phyloP scores from a whole-genome alignment of 306 rosid species.

The Morella rubra region DNA sequence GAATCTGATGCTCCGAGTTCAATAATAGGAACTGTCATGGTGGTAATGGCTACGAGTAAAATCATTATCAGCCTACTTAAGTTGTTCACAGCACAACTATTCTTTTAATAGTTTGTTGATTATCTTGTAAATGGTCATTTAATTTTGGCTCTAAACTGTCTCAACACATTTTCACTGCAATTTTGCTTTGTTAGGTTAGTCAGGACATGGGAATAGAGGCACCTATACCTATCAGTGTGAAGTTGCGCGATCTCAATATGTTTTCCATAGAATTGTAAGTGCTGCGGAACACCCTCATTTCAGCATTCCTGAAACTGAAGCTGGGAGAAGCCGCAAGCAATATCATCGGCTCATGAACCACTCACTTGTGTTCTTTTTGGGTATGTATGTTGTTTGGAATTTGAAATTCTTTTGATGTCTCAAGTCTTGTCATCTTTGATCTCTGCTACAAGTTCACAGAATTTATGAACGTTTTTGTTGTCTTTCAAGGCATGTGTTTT shows the following conservation, averaged over 20 bases:
- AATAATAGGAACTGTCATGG: not conserved
- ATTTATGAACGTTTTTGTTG: too few relatives aligned
- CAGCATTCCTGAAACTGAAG: constrained; percentile 99
- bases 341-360: constrained; percentile 71
- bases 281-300: constrained; percentile 97
- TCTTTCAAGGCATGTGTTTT: too few relatives aligned
- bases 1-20: not conserved
- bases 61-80: not conserved
- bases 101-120: too few relatives aligned
- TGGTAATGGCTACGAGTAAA: not conserved
- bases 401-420: too few relatives aligned
- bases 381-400: constrained; percentile 32
- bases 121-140: not conserved
- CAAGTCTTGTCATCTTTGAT: too few relatives aligned
- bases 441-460: too few relatives aligned
- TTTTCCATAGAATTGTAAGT: constrained; percentile 65
- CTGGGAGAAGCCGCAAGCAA: constrained; percentile 94
- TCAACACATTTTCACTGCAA: constrained; percentile 12
- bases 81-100: not conserved
- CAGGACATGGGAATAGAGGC: constrained; percentile 99
- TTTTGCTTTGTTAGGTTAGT: constrained; percentile 63
- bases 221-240: constrained; percentile 84
- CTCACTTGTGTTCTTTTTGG: constrained; percentile 83
- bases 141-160: constrained; percentile 5
- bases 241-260: constrained; percentile 70